Conservation (phyloP, 2,329 filamentous ascomycete species). For the Clarireedia homoeocarpa region DNA sequence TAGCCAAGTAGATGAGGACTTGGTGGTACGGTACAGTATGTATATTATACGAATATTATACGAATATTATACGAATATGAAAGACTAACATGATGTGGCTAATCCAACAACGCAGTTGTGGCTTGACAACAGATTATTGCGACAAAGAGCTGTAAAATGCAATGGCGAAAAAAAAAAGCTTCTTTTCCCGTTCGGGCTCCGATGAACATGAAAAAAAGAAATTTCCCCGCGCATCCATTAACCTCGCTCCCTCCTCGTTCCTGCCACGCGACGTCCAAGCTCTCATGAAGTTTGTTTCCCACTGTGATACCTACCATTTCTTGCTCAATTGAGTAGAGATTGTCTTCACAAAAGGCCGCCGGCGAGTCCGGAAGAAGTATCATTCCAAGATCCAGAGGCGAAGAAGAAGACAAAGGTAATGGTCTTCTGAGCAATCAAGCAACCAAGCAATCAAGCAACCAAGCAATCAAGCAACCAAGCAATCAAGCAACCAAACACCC, state of each 20-base stretch:
- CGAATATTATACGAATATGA: no score
- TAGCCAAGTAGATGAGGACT: no score
- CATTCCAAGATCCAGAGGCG: no score
- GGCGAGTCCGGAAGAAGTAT: no score
- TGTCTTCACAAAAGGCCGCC: background rate
- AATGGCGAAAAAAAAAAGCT: background rate
- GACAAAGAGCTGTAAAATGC: no score
- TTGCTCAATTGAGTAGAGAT: background rate
- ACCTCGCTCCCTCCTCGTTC: slow-evolving; percentile 2
- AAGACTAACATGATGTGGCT: background rate
- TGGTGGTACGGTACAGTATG: no score
- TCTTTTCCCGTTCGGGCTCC: background rate
- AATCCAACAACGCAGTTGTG: background rate
- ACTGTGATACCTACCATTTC: background rate
- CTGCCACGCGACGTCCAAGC: slow-evolving; percentile 7
- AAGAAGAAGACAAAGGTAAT: background rate
- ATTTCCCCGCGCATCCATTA: background rate
- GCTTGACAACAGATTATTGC: background rate
- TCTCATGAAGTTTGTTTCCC: background rate
- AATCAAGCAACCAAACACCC: no score
- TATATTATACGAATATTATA: background rate
- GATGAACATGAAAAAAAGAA: background rate
- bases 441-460: background rate
- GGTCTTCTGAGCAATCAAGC: background rate
- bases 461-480: background rate